Percentiles rank a stretch among this genome's conserved stretches.
These are phyloP conservation scores for Metarhizium humberi DNA, from an alignment of 2,329 filamentous ascomycete species.

Conservation along the genomic window DNA sequence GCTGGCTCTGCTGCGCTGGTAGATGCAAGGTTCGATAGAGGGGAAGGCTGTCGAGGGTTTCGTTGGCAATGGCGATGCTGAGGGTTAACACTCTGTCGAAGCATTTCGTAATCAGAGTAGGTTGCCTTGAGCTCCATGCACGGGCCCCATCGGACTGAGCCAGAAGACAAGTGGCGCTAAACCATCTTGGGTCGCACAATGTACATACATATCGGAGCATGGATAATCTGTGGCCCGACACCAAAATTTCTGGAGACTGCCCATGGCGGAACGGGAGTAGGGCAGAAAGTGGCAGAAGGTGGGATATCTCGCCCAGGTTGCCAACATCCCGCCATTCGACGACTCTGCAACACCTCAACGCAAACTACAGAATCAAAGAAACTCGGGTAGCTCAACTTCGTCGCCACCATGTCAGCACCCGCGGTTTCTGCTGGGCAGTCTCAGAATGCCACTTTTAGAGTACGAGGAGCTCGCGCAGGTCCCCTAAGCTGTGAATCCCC, in stretches of 20 bases:
- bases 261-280: slow-evolving; percentile 22
- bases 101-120: slow-evolving; percentile 28
- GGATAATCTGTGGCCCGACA: slow-evolving; percentile 30
- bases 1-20: not conserved
- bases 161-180: slow-evolving; percentile 12
- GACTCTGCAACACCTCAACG: slow-evolving; percentile 20
- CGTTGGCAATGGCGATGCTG: slow-evolving; percentile 14
- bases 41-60: not conserved
- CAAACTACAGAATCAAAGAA: slow-evolving; percentile 19
- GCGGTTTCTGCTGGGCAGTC: slow-evolving; percentile 27
- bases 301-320: slow-evolving; percentile 27
- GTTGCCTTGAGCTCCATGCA: slow-evolving; percentile 31
- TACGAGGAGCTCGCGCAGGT: slow-evolving; percentile 26
- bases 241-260: slow-evolving; percentile 30
- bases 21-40: not conserved
- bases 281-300: slow-evolving; percentile 22
- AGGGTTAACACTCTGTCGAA: slow-evolving; percentile 18
- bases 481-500: slow-evolving; percentile 20
- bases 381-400: slow-evolving; percentile 24
- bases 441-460: slow-evolving; percentile 48
- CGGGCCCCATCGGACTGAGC: slow-evolving; percentile 16
- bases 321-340: slow-evolving; percentile 14
- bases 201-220: slow-evolving; percentile 21
- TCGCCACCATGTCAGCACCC: slow-evolving; percentile 35
- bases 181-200: slow-evolving; percentile 7